A percentile compares a stretch with the other conserved stretches of the same genome.
Conservation (phyloP, 2,329 filamentous ascomycete species). For the Nothophaeocryptopus gaeumannii region DNA sequence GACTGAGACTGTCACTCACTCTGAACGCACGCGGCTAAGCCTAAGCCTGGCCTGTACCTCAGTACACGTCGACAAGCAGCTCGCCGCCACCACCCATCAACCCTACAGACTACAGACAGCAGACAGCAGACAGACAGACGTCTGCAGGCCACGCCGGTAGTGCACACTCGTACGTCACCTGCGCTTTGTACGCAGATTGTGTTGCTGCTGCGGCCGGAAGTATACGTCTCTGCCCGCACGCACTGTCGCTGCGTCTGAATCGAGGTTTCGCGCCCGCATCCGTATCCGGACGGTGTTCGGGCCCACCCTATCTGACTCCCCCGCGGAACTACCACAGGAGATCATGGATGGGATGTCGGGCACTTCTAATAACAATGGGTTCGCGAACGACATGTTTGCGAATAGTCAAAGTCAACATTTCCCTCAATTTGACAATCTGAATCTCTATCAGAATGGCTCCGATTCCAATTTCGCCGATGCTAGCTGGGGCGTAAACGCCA, state of each 20-base stretch:
- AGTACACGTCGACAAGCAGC: slow-evolving; percentile 2
- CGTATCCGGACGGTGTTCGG: too few species aligned
- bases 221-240: neutral
- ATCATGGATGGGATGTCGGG: slow-evolving; percentile 13
- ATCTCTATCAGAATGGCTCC: slow-evolving; percentile 27
- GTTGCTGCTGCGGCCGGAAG: too few species aligned
- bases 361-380: slow-evolving; percentile 28
- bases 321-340: neutral
- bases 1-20: too few species aligned
- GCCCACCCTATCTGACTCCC: too few species aligned
- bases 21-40: slow-evolving; percentile 3
- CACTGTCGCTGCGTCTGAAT: too few species aligned
- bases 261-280: too few species aligned
- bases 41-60: neutral
- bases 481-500: slow-evolving; percentile 35
- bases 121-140: slow-evolving; percentile 3
- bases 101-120: neutral
- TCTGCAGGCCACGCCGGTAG: neutral
- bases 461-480: slow-evolving; percentile 30
- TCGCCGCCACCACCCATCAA: neutral
- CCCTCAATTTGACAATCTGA: slow-evolving; percentile 32
- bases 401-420: slow-evolving; percentile 27
- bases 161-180: slow-evolving; percentile 8
- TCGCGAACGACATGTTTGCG: slow-evolving; percentile 28
- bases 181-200: slow-evolving; percentile 6